phyloP scores from a whole-genome alignment of 306 rosid genomes.

The Vachellia pachyceras region DNA sequence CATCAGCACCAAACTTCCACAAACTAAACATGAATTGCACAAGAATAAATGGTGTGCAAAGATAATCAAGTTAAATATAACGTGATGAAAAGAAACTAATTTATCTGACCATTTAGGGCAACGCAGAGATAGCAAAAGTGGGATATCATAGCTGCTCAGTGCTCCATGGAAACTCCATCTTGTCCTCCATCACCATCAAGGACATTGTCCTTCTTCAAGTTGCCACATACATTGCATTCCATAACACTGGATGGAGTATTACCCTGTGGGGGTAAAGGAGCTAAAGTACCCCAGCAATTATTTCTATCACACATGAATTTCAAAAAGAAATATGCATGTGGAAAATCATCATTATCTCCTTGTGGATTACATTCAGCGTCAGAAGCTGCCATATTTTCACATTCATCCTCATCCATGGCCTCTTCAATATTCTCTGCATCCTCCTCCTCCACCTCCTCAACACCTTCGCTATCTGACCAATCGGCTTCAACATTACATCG shows the following conservation, averaged over 20 bases:
- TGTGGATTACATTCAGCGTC: constrained; percentile 33
- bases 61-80: neutral
- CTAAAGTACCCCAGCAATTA: constrained; percentile 77
- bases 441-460: constrained; percentile 31
- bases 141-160: constrained; percentile 34
- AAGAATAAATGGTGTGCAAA: neutral
- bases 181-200: constrained; percentile 38
- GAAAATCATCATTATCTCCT: constrained; percentile 58
- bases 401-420: constrained; percentile 53
- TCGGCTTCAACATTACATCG: constrained; percentile 75
- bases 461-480: constrained; percentile 71
- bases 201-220: constrained; percentile 48
- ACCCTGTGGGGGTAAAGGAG: constrained; percentile 65
- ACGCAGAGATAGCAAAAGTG: constrained; percentile 35
- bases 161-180: constrained; percentile 53
- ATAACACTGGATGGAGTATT: constrained; percentile 51
- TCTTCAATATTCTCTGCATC: constrained; percentile 52
- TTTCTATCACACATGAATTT: constrained; percentile 71
- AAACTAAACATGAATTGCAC: neutral
- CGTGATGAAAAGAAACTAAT: neutral
- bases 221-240: constrained; percentile 84
- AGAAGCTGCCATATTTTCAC: constrained; percentile 50
- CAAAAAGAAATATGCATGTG: constrained; percentile 81
- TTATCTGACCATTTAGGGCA: neutral
- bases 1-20: neutral